These are phyloP conservation scores for Pyracantha coccinea DNA, from an alignment of 331 rosid species.

Conservation along the genomic window DNA sequence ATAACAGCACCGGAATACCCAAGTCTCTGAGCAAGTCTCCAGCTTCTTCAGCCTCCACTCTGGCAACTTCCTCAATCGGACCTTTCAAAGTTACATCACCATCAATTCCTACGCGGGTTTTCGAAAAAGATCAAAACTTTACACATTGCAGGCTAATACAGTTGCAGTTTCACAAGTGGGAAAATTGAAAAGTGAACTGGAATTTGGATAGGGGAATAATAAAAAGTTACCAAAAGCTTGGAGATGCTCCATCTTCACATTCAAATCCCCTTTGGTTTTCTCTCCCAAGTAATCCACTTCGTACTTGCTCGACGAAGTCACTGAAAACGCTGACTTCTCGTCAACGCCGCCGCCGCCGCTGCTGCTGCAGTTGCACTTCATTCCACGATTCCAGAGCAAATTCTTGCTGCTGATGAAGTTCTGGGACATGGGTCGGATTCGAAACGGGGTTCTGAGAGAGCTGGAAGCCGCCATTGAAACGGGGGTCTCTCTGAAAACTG, in stretches of 20 bases:
- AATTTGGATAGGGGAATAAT: neutral
- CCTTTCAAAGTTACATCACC: slow-evolving; percentile 62
- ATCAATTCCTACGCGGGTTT: slow-evolving; percentile 48
- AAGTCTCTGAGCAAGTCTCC: slow-evolving; percentile 61
- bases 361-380: slow-evolving; percentile 14
- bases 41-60: slow-evolving; percentile 67
- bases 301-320: slow-evolving; percentile 49
- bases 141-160: neutral
- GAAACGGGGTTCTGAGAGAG: slow-evolving; percentile 24
- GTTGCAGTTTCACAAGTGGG: neutral
- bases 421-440: slow-evolving; percentile 12
- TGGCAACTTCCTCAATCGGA: slow-evolving; percentile 86
- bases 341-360: slow-evolving; percentile 28
- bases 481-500: slow-evolving; percentile 15
- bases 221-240: slow-evolving; percentile 55
- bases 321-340: slow-evolving; percentile 57
- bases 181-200: neutral
- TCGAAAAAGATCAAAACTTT: neutral
- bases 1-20: slow-evolving; percentile 67
- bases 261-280: slow-evolving; percentile 94
- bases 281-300: slow-evolving; percentile 90
- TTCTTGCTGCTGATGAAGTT: neutral
- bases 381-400: neutral
- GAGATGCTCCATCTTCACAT: slow-evolving; percentile 63
- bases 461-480: slow-evolving; percentile 24